Evolutionary conservation across 805 yeast genomes (phyloP).

Genomic region (Zygosaccharomyces pseudorouxii): DNA sequence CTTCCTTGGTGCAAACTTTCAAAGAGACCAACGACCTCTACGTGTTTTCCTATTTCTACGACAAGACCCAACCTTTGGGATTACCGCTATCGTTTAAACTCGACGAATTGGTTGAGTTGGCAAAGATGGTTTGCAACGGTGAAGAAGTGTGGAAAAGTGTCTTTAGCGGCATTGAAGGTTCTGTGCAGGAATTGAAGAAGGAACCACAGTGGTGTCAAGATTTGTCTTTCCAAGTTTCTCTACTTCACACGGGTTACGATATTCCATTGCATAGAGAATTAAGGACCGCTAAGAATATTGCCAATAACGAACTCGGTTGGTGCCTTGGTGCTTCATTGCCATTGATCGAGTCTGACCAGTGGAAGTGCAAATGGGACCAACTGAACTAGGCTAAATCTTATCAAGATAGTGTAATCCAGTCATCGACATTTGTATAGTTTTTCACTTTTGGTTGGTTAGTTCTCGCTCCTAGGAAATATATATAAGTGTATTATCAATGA

Average conservation of each 20-base stretch:
- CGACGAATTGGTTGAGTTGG: conserved; percentile 75
- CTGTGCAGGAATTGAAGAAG: conserved; percentile 57
- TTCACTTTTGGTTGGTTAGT: background rate
- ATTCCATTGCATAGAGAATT: conserved; percentile 87
- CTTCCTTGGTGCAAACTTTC: conserved; percentile 78
- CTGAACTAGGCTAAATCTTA: background rate
- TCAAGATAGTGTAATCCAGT: background rate
- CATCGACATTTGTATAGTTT: background rate
- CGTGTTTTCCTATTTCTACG: conserved; percentile 92
- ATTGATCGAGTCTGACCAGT: conserved; percentile 62
- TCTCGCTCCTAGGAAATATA: conserved; percentile 1
- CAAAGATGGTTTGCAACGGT: conserved; percentile 83
- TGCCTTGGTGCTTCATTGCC: conserved; percentile 97
- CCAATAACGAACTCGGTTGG: conserved; percentile 94
- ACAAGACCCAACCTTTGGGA: conserved; percentile 88
- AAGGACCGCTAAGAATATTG: conserved; percentile 86
- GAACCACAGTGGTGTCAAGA: conserved; percentile 96
- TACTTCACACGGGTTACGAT: conserved; percentile 94
- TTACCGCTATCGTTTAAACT: conserved; percentile 88
- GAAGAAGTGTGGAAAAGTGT: conserved; percentile 64
- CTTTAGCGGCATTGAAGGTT: conserved; percentile 60
- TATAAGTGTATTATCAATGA: background rate
- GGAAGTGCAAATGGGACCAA: conserved; percentile 52
- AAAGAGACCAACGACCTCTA: conserved; percentile 68
- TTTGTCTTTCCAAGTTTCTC: conserved; percentile 80